Evolutionary conservation across 371 early-diverging fungal species (phyloP), one percentile per base, ranked within the genome.

Genomic region (Rhizopus arrhizus): DNA sequence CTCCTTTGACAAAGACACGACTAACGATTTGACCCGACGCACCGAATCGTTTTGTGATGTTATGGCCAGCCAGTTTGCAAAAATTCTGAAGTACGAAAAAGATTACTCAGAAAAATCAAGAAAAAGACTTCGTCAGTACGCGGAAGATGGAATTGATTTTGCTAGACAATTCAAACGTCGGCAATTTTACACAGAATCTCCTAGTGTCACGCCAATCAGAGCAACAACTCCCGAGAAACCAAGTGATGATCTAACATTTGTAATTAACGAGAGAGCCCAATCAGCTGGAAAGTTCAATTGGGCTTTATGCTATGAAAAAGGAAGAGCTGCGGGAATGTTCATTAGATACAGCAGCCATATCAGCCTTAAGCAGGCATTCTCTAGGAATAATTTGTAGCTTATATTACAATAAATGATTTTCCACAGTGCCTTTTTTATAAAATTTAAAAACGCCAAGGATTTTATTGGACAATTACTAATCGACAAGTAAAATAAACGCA

Each of bases 261-360:
- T 49, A 35, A 40, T n/a, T 40, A 58, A 58, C 32, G 34, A 51
- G 33, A 59, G 52, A 58, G 32, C 41, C 40, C 50, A 58, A 50
- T 41, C 51, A 58, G 51, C 40, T 40, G 51, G 32, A 50, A 50
- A 31, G 41, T 50, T 58, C 51, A 58, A 58, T 58, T 58, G 51
- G 42, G 58, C 58, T 13, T 41, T 40, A 38, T 58, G 41, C 42
- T 58, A 51, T 50, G 41, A 58, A 50, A 41, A 58, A 16, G 51
- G 51, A 29, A 49, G 51, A 58, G 28, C 50, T 28, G 32, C 41
- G 32, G 58, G 51, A 40, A 49, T 58, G 58, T 50, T 58, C 31
- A 58, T 49, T 51, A 49, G 51, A 58, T 58, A 58, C 12, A 58
- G 58, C 58, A 49, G 51, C 51, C 51, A 58, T 49, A 58, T 50